These are phyloP conservation scores for Zizania latifolia DNA, from an alignment of 176 grass and related monocot genomes.

Conservation along the genomic window DNA sequence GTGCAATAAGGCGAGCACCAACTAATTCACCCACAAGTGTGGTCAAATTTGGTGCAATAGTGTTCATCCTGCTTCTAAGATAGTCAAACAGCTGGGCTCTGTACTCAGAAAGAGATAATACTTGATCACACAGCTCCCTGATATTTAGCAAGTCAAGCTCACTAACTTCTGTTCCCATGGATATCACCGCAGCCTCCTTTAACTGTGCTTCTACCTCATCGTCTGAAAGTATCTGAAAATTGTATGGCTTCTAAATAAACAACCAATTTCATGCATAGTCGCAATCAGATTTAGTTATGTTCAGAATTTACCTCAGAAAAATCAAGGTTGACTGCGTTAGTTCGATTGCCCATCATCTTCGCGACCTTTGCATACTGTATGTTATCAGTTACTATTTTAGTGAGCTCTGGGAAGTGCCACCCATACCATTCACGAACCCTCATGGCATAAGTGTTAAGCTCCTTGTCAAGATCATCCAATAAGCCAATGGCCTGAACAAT, in stretches of 20 bases:
- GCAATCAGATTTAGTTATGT: background rate
- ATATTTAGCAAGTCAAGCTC: constrained; percentile 76
- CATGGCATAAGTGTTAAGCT: constrained; percentile 87
- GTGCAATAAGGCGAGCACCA: constrained; percentile 85
- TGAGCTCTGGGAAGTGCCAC: constrained; percentile 87
- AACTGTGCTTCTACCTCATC: constrained; percentile 71
- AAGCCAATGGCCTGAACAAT: constrained; percentile 70
- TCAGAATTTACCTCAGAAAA: constrained; percentile 67
- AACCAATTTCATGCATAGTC: background rate
- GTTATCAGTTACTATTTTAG: constrained; percentile 77
- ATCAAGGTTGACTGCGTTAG: constrained; percentile 68
- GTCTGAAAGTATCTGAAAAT: constrained; percentile 47
- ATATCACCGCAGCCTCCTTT: constrained; percentile 76
- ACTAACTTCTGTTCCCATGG: constrained; percentile 95
- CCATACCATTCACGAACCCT: constrained; percentile 92
- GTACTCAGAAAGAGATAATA: constrained; percentile 88
- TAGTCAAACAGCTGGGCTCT: constrained; percentile 86
- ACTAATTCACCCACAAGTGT: constrained; percentile 55
- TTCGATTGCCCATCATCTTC: constrained; percentile 74
- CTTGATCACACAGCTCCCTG: constrained; percentile 72
- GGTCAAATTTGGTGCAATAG: constrained; percentile 79
- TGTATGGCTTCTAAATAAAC: background rate
- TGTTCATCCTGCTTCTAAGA: constrained; percentile 72
- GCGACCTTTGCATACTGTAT: constrained; percentile 52
- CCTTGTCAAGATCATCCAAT: constrained; percentile 91